These are phyloP conservation scores for Botrytis hyacinthi DNA, from an alignment of 2,329 filamentous ascomycete species.

Conservation along the genomic window DNA sequence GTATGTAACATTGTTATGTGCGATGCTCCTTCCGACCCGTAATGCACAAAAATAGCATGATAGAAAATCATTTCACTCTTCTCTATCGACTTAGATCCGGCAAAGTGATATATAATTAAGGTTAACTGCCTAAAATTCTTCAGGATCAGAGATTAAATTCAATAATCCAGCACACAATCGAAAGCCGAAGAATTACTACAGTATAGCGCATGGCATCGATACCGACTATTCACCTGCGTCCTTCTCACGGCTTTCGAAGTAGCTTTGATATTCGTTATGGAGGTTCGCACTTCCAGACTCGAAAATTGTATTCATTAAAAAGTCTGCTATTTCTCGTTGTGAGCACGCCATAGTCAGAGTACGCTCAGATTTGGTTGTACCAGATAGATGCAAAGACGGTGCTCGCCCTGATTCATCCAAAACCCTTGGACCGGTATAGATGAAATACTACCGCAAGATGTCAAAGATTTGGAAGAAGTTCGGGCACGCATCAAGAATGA, in stretches of 20 bases:
- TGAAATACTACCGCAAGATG: background rate
- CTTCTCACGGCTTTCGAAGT: background rate
- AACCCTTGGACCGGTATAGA: background rate
- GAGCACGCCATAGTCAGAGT: conserved; percentile 4
- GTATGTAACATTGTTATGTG: background rate
- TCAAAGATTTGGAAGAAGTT: background rate
- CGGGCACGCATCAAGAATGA: background rate
- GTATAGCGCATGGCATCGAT: background rate
- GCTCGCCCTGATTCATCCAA: background rate
- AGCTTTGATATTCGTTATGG: background rate
- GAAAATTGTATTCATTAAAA: background rate
- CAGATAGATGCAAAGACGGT: background rate
- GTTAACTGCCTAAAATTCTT: background rate
- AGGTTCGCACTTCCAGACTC: background rate
- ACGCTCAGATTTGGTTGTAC: background rate
- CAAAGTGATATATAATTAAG: background rate
- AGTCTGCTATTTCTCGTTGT: background rate
- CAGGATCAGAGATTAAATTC: background rate
- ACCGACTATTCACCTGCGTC: background rate
- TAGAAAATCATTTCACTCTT: background rate
- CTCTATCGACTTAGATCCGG: background rate
- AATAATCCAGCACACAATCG: background rate
- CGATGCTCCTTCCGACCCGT: background rate
- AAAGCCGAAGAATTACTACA: background rate
- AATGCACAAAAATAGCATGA: background rate